Percentiles rank a stretch among this genome's conserved stretches.
phyloP scores from a whole-genome alignment of 1,284 basidiomycete genomes.

The Lentinus polychrous region DNA sequence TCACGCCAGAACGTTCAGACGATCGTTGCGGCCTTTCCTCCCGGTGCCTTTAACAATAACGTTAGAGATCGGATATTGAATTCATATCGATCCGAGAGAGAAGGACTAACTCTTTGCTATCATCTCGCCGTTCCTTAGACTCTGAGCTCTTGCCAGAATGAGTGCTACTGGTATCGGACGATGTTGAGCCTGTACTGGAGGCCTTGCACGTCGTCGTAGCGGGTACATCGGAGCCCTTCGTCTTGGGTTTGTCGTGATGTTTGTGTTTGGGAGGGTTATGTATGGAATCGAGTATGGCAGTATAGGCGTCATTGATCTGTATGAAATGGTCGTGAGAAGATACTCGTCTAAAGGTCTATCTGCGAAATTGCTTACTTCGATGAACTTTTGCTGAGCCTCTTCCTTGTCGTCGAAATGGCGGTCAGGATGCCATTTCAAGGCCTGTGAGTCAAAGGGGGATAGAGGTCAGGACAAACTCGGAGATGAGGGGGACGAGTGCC shows the following conservation, averaged over 20 bases:
- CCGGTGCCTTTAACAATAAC: not conserved
- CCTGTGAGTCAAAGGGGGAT: conserved; percentile 35
- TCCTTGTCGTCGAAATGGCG: conserved; percentile 56
- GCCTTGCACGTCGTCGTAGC: not conserved
- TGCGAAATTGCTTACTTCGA: conserved; percentile 43
- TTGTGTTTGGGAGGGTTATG: conserved; percentile 5
- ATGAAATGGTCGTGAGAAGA: not conserved
- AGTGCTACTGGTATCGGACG: not conserved
- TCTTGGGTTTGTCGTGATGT: conserved; percentile 5
- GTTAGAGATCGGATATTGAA: not conserved
- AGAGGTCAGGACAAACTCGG: conserved; percentile 1
- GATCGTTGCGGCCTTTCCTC: conserved; percentile 6
- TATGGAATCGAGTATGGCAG: conserved; percentile 13
- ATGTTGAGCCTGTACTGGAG: not conserved
- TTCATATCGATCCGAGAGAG: not conserved
- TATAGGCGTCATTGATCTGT: conserved; percentile 25
- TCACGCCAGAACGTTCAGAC: conserved; percentile 3
- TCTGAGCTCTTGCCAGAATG: not conserved
- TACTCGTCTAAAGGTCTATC: not conserved
- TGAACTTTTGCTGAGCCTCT: conserved; percentile 65
- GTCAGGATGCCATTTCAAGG: conserved; percentile 90
- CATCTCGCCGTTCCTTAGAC: not conserved
- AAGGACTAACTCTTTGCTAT: not conserved
- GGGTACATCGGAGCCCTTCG: conserved; percentile 3
- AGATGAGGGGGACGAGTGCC: conserved; percentile 10